Conservation (phyloP, 2,329 filamentous ascomycete genomes). For the Penicillium sp. region DNA sequence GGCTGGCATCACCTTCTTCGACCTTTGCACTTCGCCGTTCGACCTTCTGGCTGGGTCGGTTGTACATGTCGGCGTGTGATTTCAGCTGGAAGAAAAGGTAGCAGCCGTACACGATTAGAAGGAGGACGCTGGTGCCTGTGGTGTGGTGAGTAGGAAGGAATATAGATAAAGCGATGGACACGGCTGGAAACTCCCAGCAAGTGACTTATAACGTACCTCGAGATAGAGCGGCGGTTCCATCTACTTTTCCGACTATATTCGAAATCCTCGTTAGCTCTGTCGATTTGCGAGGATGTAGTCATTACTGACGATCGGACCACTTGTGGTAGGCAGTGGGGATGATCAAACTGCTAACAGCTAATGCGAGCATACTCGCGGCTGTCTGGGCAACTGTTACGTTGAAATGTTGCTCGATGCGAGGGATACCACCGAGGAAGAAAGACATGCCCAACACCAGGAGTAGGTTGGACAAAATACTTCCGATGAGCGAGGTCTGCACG, state of each 20-base stretch:
- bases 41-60: slow-evolving; percentile 73
- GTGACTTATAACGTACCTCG: slow-evolving; percentile 20
- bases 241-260: neutral
- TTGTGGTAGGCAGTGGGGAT: slow-evolving; percentile 83
- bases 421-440: slow-evolving; percentile 83
- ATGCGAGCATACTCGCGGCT: slow-evolving; percentile 72
- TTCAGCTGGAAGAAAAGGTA: slow-evolving; percentile 92
- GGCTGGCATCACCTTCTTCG: slow-evolving; percentile 49
- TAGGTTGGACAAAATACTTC: slow-evolving; percentile 86
- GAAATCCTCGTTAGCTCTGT: neutral
- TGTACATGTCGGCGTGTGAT: slow-evolving; percentile 78
- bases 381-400: slow-evolving; percentile 91
- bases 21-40: slow-evolving; percentile 53
- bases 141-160: neutral
- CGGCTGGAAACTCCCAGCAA: neutral
- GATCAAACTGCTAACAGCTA: slow-evolving; percentile 77
- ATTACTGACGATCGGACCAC: slow-evolving; percentile 43
- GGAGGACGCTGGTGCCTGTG: slow-evolving; percentile 63
- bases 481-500: slow-evolving; percentile 88
- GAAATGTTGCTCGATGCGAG: slow-evolving; percentile 79
- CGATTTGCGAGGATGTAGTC: neutral
- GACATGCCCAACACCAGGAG: slow-evolving; percentile 87
- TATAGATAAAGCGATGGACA: neutral
- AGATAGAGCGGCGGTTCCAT: slow-evolving; percentile 28
- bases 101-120: slow-evolving; percentile 76